A percentile compares a stretch with the other conserved stretches of the same genome.
Conservation (phyloP, 2,329 filamentous ascomycete genomes). For the Taxawa tesnikishii region DNA sequence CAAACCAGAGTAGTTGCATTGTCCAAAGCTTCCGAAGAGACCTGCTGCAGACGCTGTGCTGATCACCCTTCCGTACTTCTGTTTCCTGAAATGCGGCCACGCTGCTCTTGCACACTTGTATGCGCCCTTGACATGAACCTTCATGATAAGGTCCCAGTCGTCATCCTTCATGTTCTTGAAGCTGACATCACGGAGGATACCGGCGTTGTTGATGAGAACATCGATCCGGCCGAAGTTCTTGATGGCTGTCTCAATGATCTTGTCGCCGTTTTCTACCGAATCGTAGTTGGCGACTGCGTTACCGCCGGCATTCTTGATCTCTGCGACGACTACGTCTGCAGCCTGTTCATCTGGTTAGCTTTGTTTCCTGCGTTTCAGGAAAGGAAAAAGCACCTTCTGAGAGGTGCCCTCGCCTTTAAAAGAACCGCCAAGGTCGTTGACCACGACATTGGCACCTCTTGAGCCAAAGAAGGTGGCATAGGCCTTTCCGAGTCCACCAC, state of each 20-base stretch:
- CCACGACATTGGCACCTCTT: conserved; percentile 84
- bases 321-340: conserved; percentile 70
- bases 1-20: conserved; percentile 81
- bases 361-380: too few relatives aligned
- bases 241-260: conserved; percentile 84
- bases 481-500: conserved; percentile 68
- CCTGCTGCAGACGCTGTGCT: conserved; percentile 95
- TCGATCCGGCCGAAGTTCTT: conserved; percentile 77
- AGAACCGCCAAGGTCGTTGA: conserved; percentile 89
- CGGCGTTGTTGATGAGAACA: conserved; percentile 94
- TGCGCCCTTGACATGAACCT: conserved; percentile 82
- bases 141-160: conserved; percentile 93
- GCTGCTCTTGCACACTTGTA: conserved; percentile 94
- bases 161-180: conserved; percentile 98
- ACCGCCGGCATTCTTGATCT: conserved; percentile 78
- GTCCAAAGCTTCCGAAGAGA: conserved; percentile 89
- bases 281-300: conserved; percentile 98
- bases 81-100: conserved; percentile 96
- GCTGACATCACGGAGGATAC: conserved; percentile 86
- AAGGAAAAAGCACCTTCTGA: conserved; percentile 54
- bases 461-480: conserved; percentile 86
- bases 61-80: conserved; percentile 94
- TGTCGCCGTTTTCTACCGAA: conserved; percentile 82
- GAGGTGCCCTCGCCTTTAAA: conserved; percentile 88
- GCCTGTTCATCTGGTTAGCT: too few relatives aligned